Conservation (phyloP, 345 rosid genomes). For the Ceriops tagal region DNA sequence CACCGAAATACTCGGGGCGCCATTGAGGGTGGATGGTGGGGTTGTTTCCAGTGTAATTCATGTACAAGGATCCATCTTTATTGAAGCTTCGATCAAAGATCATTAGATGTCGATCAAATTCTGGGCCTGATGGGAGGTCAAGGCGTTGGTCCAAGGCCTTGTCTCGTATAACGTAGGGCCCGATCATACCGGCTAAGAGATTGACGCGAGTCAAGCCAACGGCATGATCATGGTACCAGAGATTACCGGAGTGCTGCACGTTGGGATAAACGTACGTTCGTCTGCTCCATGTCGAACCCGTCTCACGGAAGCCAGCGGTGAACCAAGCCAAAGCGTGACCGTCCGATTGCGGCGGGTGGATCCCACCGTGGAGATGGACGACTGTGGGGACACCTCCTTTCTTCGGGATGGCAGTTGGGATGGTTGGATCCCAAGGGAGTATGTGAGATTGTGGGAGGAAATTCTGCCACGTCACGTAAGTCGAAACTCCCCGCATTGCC, state of each 20-base stretch:
- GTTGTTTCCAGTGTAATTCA: too few species aligned
- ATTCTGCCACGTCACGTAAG: conserved; percentile 18
- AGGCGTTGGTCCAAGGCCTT: conserved; percentile 5
- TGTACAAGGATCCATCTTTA: conserved; percentile 11
- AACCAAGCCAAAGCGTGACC: conserved; percentile 24
- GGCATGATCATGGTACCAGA: conserved; percentile 31
- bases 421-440: conserved; percentile 25
- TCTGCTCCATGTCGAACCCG: conserved; percentile 11
- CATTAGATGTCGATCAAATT: conserved; percentile 21
- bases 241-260: not conserved
- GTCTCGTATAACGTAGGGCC: conserved; percentile 13
- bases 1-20: conserved; percentile 5
- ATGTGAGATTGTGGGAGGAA: conserved; percentile 20
- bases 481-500: conserved; percentile 5
- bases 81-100: conserved; percentile 23
- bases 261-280: conserved; percentile 13
- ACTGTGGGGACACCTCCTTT: conserved; percentile 25
- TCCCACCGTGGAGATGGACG: conserved; percentile 25
- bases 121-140: conserved; percentile 9
- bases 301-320: conserved; percentile 13
- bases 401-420: conserved; percentile 17
- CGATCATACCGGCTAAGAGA: conserved; percentile 23
- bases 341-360: conserved; percentile 14
- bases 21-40: too few species aligned
- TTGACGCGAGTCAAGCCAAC: conserved; percentile 24